phyloP scores from a whole-genome alignment of 2,329 filamentous ascomycete genomes.

The Fusarium sp. region DNA sequence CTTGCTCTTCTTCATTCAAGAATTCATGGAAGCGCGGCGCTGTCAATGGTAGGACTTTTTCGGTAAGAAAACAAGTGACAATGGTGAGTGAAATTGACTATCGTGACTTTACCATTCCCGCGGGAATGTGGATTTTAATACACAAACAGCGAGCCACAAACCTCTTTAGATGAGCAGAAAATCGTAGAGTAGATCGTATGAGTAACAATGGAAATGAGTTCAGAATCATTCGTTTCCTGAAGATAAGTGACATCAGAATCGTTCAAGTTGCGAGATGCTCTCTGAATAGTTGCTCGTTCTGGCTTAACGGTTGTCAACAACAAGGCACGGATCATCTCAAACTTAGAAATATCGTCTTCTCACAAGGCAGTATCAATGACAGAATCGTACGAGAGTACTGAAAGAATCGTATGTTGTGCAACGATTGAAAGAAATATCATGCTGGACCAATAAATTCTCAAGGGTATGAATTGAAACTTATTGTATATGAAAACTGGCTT shows the following conservation, averaged over 20 bases:
- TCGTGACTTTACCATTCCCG: not conserved
- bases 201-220: not conserved
- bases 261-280: not conserved
- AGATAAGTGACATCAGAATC: not conserved
- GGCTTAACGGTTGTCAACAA: not conserved
- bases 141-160: not conserved
- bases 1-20: not conserved
- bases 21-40: not conserved
- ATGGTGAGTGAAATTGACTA: not conserved
- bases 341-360: not conserved
- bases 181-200: not conserved
- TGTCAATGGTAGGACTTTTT: not conserved
- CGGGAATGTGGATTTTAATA: not conserved
- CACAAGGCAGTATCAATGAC: rapidly evolving
- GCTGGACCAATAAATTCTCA: too few species aligned
- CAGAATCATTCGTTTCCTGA: not conserved
- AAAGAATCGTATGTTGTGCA: constrained; percentile 6
- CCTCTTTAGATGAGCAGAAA: not conserved
- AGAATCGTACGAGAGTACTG: not conserved
- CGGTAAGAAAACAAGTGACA: not conserved
- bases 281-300: not conserved
- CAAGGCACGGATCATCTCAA: not conserved
- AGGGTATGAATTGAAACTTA: too few species aligned
- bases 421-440: too few species aligned
- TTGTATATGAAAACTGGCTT: not conserved